Conservation (phyloP, 2,329 filamentous ascomycete genomes). For the Phialemoniopsis sp. region DNA sequence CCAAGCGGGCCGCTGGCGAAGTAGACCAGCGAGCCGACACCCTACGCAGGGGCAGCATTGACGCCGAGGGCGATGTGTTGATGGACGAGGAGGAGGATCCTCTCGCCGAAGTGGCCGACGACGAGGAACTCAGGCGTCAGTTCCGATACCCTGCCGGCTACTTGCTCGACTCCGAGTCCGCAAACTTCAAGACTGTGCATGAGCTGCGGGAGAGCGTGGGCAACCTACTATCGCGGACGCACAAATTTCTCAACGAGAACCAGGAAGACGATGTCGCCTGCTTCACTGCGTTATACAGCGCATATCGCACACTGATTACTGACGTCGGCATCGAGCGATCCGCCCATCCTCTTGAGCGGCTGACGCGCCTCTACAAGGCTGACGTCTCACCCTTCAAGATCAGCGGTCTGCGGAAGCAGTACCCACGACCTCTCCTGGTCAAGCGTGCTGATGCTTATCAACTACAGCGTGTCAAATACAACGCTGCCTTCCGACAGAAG, state of each 20-base stretch:
- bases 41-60: conserved; percentile 27
- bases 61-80: conserved; percentile 39
- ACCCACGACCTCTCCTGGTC: conserved; percentile 87
- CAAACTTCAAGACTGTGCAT: conserved; percentile 74
- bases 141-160: conserved; percentile 91
- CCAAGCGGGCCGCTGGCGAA: conserved; percentile 61
- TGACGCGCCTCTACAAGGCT: conserved; percentile 77
- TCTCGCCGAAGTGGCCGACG: conserved; percentile 63
- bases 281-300: conserved; percentile 88
- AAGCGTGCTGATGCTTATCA: conserved; percentile 94
- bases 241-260: conserved; percentile 74
- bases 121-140: conserved; percentile 78
- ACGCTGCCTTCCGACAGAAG: conserved; percentile 80
- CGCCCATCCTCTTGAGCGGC: conserved; percentile 85
- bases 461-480: conserved; percentile 88
- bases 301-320: conserved; percentile 94
- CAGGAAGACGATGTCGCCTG: conserved; percentile 95
- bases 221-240: conserved; percentile 74
- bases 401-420: conserved; percentile 85
- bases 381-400: conserved; percentile 94
- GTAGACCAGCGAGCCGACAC: conserved; percentile 26
- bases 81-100: conserved; percentile 49
- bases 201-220: conserved; percentile 77
- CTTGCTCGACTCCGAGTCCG: conserved; percentile 57
- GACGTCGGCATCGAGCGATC: conserved; percentile 96